Evolutionary conservation across 2,329 filamentous ascomycete species (phyloP).

Genomic region (Fusarium tricinctum): DNA sequence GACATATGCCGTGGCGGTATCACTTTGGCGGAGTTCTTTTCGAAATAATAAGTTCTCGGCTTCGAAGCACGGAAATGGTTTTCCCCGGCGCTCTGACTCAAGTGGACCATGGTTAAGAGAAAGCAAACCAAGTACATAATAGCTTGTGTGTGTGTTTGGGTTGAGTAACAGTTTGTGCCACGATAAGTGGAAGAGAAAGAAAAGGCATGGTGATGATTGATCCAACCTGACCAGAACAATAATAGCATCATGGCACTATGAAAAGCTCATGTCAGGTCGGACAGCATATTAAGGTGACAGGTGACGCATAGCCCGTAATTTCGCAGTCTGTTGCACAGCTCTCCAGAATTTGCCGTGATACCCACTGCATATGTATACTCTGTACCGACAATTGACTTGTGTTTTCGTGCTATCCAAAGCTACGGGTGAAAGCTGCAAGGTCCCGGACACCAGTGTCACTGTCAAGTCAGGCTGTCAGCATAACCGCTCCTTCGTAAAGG

Average conservation of each 20-base stretch:
- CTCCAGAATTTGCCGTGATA: constrained; percentile 12
- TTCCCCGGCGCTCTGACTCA: neutral
- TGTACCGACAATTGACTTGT: constrained; percentile 1
- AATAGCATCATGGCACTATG: constrained; percentile 32
- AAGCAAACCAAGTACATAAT: constrained; percentile 2
- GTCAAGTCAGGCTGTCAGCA: constrained; percentile 22
- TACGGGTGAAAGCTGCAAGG: constrained; percentile 35
- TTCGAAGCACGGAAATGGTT: too few relatives aligned
- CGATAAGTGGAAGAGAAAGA: neutral
- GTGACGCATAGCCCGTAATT: constrained; percentile 19
- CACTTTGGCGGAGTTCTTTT: constrained; percentile 2
- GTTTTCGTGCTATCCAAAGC: constrained; percentile 29
- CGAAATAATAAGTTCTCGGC: too few relatives aligned
- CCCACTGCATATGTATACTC: neutral
- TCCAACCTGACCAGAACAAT: constrained; percentile 12
- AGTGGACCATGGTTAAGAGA: constrained; percentile 25
- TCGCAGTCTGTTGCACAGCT: constrained; percentile 26
- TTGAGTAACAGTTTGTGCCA: constrained; percentile 17
- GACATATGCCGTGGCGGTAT: constrained; percentile 19
- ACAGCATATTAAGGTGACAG: constrained; percentile 15
- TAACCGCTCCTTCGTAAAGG: constrained; percentile 22
- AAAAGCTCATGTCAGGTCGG: constrained; percentile 21
- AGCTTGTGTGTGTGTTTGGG: neutral
- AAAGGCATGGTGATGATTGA: neutral
- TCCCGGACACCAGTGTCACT: constrained; percentile 32